Conservation (phyloP, 2,329 filamentous ascomycete species). For the Myriosclerotinia scirpicola region DNA sequence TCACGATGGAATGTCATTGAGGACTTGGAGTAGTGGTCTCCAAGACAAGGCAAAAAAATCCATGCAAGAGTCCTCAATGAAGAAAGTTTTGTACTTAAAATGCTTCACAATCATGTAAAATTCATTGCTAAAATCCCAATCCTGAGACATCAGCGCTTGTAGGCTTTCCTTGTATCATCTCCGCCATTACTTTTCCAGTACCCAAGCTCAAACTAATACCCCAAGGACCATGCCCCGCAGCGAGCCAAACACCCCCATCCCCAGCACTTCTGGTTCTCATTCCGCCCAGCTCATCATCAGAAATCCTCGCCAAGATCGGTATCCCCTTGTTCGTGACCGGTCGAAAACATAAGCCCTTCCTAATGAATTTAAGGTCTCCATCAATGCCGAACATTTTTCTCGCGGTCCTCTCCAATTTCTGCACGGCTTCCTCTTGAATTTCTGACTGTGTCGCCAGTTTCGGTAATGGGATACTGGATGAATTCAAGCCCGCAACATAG, state of each 20-base stretch:
- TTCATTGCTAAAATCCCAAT: slow-evolving; percentile 44
- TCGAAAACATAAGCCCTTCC: slow-evolving; percentile 70
- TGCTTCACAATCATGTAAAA: background rate
- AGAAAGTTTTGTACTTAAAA: background rate
- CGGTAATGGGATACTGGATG: slow-evolving; percentile 59
- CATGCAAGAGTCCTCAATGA: too few species aligned
- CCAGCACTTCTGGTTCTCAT: slow-evolving; percentile 44
- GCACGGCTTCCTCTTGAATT: slow-evolving; percentile 50
- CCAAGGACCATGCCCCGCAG: slow-evolving; percentile 75
- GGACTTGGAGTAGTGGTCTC: background rate
- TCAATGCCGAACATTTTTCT: slow-evolving; percentile 48
- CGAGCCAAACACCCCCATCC: slow-evolving; percentile 67
- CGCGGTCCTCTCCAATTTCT: slow-evolving; percentile 51
- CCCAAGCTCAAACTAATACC: slow-evolving; percentile 65
- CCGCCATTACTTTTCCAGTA: slow-evolving; percentile 68
- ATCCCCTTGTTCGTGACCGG: slow-evolving; percentile 64
- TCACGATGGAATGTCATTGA: background rate
- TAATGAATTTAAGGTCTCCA: slow-evolving; percentile 55
- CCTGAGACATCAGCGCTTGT: slow-evolving; percentile 59
- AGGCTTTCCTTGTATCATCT: slow-evolving; percentile 62
- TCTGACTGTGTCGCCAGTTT: slow-evolving; percentile 51
- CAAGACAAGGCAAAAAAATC: background rate
- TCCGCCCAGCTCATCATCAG: slow-evolving; percentile 55
- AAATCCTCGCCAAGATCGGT: slow-evolving; percentile 61
- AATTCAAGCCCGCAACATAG: slow-evolving; percentile 73